These are phyloP conservation scores for Cryptococcus deneoformans DNA, from an alignment of 1,284 basidiomycete genomes.

Conservation along the genomic window DNA sequence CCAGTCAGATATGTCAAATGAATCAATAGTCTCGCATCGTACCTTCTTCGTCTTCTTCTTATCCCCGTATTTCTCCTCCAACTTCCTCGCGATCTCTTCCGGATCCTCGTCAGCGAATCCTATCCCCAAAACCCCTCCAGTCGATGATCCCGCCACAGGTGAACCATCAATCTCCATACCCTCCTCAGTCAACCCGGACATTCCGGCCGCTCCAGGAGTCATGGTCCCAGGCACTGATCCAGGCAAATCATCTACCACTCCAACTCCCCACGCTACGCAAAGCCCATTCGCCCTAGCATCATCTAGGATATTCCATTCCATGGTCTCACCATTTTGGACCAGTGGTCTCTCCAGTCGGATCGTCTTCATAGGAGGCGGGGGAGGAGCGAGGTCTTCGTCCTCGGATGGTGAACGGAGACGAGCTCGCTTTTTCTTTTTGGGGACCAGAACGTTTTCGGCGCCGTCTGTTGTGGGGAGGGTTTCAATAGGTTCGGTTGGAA, in stretches of 20 bases:
- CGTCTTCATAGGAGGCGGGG: slow-evolving; percentile 43
- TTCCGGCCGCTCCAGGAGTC: background rate
- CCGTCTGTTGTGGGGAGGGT: background rate
- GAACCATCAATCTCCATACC: slow-evolving; percentile 3
- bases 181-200: background rate
- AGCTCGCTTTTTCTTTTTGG: slow-evolving; percentile 36
- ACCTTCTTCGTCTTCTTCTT: slow-evolving; percentile 15
- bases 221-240: background rate
- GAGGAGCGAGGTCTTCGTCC: slow-evolving; percentile 42
- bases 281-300: slow-evolving; percentile 31
- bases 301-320: slow-evolving; percentile 41
- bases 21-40: background rate
- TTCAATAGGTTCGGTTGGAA: background rate
- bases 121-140: slow-evolving; percentile 5
- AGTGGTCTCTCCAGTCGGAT: slow-evolving; percentile 34
- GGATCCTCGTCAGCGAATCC: slow-evolving; percentile 14
- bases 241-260: slow-evolving; percentile 12
- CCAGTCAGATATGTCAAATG: background rate
- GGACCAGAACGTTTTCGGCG: slow-evolving; percentile 19
- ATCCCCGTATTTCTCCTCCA: slow-evolving; percentile 38
- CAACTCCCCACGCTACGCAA: slow-evolving; percentile 16
- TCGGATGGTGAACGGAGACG: slow-evolving; percentile 23
- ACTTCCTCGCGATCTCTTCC: slow-evolving; percentile 30
- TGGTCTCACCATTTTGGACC: slow-evolving; percentile 13
- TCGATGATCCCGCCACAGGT: slow-evolving; percentile 2